These are phyloP conservation scores for Fusarium miscanthi DNA, from an alignment of 2,329 filamentous ascomycete genomes.

Conservation along the genomic window DNA sequence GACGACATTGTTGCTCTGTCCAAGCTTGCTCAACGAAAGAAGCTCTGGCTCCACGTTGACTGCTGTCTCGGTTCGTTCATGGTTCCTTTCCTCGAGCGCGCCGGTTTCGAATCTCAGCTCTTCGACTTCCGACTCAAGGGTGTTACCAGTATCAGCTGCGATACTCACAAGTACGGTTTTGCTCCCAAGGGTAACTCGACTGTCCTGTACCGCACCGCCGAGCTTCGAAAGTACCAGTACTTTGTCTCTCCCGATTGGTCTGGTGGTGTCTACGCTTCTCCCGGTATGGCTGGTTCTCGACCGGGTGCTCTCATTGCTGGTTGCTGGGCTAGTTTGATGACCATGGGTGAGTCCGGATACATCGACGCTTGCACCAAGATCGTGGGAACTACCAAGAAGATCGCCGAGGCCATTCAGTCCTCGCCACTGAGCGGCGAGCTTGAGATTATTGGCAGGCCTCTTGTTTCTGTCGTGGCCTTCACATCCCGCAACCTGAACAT, in stretches of 20 bases:
- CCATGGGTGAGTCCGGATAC: slow-evolving; percentile 87
- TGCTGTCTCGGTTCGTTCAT: slow-evolving; percentile 98
- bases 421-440: slow-evolving; percentile 80
- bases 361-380: slow-evolving; percentile 88
- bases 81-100: slow-evolving; percentile 88
- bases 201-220: slow-evolving; percentile 84
- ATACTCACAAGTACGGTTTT: slow-evolving; percentile 99
- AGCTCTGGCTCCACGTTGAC: slow-evolving; percentile 92
- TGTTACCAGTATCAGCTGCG: slow-evolving; percentile 94
- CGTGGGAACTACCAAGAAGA: slow-evolving; percentile 85
- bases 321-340: slow-evolving; percentile 94
- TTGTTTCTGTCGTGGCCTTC: slow-evolving; percentile 93
- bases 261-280: slow-evolving; percentile 94
- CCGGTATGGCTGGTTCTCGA: slow-evolving; percentile 88
- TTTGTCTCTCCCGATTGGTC: slow-evolving; percentile 96
- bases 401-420: slow-evolving; percentile 77
- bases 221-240: slow-evolving; percentile 90
- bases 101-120: slow-evolving; percentile 87
- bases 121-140: slow-evolving; percentile 96
- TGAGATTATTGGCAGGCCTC: slow-evolving; percentile 82
- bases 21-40: slow-evolving; percentile 80
- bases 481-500: slow-evolving; percentile 85
- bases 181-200: slow-evolving; percentile 98
- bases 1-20: slow-evolving; percentile 92
- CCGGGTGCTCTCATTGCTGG: slow-evolving; percentile 95